A percentile compares a stretch with the other conserved stretches of the same genome.
Evolutionary conservation across 2,329 filamentous ascomycete species (phyloP).

Genomic region (Curvularia sp.): DNA sequence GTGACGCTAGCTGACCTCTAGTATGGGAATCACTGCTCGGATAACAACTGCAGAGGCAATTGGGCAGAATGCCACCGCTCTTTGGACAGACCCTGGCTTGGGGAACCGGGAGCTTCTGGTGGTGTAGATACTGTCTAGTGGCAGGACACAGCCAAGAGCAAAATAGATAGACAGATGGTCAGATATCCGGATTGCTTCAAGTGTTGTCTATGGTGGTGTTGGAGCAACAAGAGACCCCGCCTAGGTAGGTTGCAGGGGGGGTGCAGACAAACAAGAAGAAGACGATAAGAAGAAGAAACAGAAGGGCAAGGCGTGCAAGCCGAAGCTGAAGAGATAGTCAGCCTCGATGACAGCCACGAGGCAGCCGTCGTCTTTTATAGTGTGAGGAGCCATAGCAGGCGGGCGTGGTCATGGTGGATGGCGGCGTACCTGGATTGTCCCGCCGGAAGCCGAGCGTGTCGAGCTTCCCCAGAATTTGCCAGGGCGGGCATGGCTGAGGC

Average conservation of each 20-base stretch:
- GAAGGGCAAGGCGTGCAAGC: not conserved
- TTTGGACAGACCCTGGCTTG: conserved; percentile 19
- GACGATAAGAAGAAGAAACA: not conserved
- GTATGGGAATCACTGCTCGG: conserved; percentile 4
- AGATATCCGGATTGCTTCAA: not conserved
- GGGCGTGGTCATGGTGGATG: not conserved
- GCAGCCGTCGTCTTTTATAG: not conserved
- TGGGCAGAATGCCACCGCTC: conserved; percentile 43
- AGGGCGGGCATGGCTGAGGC: conserved; percentile 10
- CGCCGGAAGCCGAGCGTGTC: conserved; percentile 22
- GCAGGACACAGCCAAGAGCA: not conserved
- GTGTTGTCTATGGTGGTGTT: not conserved
- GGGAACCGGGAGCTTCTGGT: conserved; percentile 11
- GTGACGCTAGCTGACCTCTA: conserved; percentile 1
- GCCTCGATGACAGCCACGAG: not conserved
- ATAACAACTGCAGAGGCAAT: conserved; percentile 34
- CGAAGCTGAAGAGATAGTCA: not conserved
- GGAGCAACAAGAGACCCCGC: not conserved
- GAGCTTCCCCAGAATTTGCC: conserved; percentile 22
- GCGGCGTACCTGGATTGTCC: conserved; percentile 25
- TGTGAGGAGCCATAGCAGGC: not conserved
- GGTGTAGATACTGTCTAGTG: not conserved
- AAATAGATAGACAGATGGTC: not conserved
- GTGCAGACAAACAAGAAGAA: not conserved
- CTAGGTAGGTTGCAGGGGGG: not conserved